Evolutionary conservation across 805 yeast species (phyloP).

Genomic region (Nakazawaea wyomingensis): DNA sequence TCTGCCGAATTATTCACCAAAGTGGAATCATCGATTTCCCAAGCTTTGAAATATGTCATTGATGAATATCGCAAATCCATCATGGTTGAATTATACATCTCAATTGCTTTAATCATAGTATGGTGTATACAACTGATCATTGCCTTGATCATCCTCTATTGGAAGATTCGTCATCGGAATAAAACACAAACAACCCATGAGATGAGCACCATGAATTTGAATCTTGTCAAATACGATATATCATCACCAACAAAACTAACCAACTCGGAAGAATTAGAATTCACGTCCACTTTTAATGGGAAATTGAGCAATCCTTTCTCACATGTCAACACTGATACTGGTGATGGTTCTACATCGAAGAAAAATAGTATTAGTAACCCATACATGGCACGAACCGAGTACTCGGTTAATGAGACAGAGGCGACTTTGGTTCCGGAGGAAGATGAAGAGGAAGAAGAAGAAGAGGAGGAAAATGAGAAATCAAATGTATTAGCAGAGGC

Average conservation of each 20-base stretch:
- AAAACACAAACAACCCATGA: background rate
- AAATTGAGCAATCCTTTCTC: background rate
- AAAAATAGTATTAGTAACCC: too few species aligned
- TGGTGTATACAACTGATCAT: conserved; percentile 45
- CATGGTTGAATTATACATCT: conserved; percentile 40
- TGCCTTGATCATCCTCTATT: conserved; percentile 22
- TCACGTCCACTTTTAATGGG: background rate
- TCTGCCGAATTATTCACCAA: conserved; percentile 13
- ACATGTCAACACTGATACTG: too few species aligned
- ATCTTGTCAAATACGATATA: conserved; percentile 1
- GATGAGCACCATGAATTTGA: conserved; percentile 9
- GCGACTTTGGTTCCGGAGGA: too few species aligned
- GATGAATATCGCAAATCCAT: conserved; percentile 30
- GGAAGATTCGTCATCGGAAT: background rate
- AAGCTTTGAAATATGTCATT: conserved; percentile 25
- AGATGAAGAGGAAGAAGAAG: too few species aligned
- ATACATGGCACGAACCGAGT: background rate
- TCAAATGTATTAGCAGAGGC: background rate
- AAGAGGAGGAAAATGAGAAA: too few species aligned
- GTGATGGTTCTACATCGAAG: too few species aligned
- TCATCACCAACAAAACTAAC: background rate
- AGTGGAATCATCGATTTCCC: conserved; percentile 21
- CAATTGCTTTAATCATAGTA: conserved; percentile 35
- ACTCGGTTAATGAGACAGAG: too few species aligned
- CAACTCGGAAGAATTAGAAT: background rate